These are phyloP conservation scores for Schwanniomyces sp. DNA, from an alignment of 805 yeast genomes.

Conservation along the genomic window DNA sequence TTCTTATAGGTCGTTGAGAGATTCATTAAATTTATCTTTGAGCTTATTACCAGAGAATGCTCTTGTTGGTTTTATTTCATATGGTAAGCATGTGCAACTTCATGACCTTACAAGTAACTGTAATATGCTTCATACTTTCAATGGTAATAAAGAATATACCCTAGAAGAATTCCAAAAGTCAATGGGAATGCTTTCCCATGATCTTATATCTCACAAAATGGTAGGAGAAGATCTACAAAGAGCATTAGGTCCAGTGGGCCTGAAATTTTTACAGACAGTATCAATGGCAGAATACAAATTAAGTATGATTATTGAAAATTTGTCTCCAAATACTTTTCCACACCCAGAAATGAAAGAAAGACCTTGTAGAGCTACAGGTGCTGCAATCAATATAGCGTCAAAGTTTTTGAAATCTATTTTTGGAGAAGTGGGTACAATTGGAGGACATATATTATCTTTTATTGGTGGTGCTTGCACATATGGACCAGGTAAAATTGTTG, in stretches of 20 bases:
- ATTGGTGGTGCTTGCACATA: conserved; percentile 65
- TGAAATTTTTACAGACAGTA: conserved; percentile 47
- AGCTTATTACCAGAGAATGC: conserved; percentile 54
- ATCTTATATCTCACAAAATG: conserved; percentile 10
- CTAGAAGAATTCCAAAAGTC: conserved; percentile 45
- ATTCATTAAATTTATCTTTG: conserved; percentile 45
- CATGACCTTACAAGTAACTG: conserved; percentile 48
- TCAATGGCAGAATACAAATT: conserved; percentile 52
- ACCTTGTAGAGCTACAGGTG: conserved; percentile 56
- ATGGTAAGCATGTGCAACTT: conserved; percentile 59
- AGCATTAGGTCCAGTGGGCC: conserved; percentile 12
- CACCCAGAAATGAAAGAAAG: conserved; percentile 42
- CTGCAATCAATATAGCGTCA: conserved; percentile 53
- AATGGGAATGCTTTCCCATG: conserved; percentile 43
- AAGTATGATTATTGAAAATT: conserved; percentile 46
- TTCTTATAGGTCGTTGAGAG: conserved; percentile 46
- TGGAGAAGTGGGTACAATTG: conserved; percentile 45
- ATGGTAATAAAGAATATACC: conserved; percentile 54
- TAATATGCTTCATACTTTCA: conserved; percentile 42
- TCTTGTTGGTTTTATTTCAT: conserved; percentile 56
- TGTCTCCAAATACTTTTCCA: conserved; percentile 52
- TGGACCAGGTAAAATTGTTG: conserved; percentile 66
- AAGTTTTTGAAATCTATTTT: conserved; percentile 36
- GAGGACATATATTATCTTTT: conserved; percentile 55
- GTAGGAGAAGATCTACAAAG: conserved; percentile 5